Evolutionary conservation across 108 stramenopile species (phyloP), one percentile per base, ranked within the genome.

Genomic region (Fragilaria crotonensis): DNA sequence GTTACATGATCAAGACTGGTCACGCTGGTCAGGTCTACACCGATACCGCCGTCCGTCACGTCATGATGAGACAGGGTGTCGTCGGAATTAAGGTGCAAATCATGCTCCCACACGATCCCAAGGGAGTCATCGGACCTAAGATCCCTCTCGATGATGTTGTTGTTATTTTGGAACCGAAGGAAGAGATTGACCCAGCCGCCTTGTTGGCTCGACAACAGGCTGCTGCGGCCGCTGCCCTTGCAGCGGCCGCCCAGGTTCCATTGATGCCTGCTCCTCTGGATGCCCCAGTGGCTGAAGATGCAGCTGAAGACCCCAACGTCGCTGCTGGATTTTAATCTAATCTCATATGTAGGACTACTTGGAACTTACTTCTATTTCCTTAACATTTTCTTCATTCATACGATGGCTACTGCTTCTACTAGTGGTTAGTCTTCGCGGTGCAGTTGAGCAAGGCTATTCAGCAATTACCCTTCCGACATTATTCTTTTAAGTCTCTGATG

Each of bases 1-100:
- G 99, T 18, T 99, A 98, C 95, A 99, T 99, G 99, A 98, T 99
- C 95, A 99, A 99, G 93, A 93, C 96, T 33, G 99, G 99, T 58
- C 96, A 98, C 65, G 95, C 97, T 54, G 85, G 87, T 68, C 84
- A 94, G 71, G 96, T 95, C 30, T 99, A 99, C 94, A 96, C 98
- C 53, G 96, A 98, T 75, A 66, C 66, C 54, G 99, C 99, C 31
- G 96, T 97, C 26, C 91, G 99, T 63, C 97, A 99, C 89, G 99
- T 99, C 5, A 70, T 97, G 66, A 98, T 99, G 97, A 78, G 97
- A 60, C 99, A 99, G 83, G 99, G 99, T 54, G 95, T 98, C 41
- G 86, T 99, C 60, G 99, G 99, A 66, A 96, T 99, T 68, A 97
- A 90, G 75, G 99, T 99, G 31, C 63, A 75, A 52, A 98, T 99